Percentiles rank a stretch among this genome's conserved stretches.
Conservation (phyloP, 768 basidiomycete species). For the Agrocybe pediades region DNA sequence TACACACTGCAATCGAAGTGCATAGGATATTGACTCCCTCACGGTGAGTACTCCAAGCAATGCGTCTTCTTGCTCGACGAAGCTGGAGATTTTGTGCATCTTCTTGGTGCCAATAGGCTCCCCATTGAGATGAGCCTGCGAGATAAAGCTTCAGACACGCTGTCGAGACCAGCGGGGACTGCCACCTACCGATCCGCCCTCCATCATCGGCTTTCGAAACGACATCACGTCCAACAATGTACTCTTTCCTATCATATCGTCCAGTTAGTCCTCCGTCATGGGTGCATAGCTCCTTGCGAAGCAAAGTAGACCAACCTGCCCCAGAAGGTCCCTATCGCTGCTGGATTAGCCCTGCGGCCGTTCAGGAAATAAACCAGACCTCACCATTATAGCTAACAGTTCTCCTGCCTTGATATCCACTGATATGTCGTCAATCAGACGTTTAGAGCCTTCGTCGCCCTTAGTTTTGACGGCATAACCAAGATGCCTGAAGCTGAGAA, state of each 20-base stretch:
- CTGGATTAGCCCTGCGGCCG: neutral
- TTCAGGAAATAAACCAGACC: constrained; percentile 3
- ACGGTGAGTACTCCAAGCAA: constrained; percentile 61
- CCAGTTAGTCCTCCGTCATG: neutral
- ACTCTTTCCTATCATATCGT: constrained; percentile 36
- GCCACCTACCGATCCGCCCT: constrained; percentile 33
- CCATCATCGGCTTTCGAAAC: constrained; percentile 32
- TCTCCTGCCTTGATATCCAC: constrained; percentile 40
- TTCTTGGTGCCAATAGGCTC: constrained; percentile 20
- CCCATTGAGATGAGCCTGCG: constrained; percentile 35
- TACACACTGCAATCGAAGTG: constrained; percentile 49
- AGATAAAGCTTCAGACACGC: neutral
- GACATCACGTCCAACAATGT: constrained; percentile 49
- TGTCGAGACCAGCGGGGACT: neutral
- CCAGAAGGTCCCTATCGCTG: constrained; percentile 42
- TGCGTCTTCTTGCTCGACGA: constrained; percentile 64
- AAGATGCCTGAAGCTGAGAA: constrained; percentile 34
- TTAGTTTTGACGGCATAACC: constrained; percentile 30
- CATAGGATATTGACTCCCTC: constrained; percentile 53
- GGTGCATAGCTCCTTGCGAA: no score
- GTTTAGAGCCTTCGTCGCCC: constrained; percentile 21
- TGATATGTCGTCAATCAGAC: constrained; percentile 41
- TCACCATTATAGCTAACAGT: constrained; percentile 44
- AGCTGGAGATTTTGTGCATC: constrained; percentile 45
- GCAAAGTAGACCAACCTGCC: constrained; percentile 34